Evolutionary conservation across 208 protist genomes (phyloP), one percentile per base, ranked within the genome.

Genomic region (Trypanosoma theileri): DNA sequence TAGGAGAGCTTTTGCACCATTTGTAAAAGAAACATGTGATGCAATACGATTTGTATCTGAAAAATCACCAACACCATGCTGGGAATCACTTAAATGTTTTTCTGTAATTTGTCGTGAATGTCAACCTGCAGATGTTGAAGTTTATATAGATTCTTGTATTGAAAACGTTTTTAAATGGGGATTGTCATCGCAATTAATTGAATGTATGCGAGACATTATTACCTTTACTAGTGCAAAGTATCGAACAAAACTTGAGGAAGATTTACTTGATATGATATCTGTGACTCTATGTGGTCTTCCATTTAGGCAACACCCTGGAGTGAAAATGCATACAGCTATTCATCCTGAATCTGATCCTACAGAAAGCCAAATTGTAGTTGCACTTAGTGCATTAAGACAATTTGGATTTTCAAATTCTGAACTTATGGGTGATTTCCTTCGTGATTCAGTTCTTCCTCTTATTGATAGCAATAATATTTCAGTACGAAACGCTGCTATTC

Each of bases 391-490:
- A 28, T 66, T 96, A 24, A 70, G 92, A 48, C 80, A 96, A 68
- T 96, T 96, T 69, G 86, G 86, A 35, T 96, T 93, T 79, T 91
- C 87, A 12, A 90, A 93, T 62, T 92, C 86, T 11, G 87, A 96
- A 69, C 73, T 93, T 42, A 93, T 96, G 87, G 85, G 90, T 31
- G 84, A 96, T 66, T 96, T 96, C 65, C 62, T 96, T 21, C 82
- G 90, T 10, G 87, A 93, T 42, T 92, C 90, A 1, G 87, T 93
- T n/a, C 76, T 96, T 26, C 90, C 87, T 0, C 86, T 96, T 51
- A 90, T 93, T 64, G 90, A 92, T 77, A 90, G 77, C 70, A 61
- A 24, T n/a, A 91, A 77, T 66, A 59, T 71, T 17, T 69, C 78
- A 11, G 81, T 96, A 44, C 87, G 90, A 26, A 88, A 89, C 52